Evolutionary conservation across 2,329 filamentous ascomycete genomes (phyloP), one percentile per base, ranked within the genome.

Genomic region (Leptosphaerulina australis): DNA sequence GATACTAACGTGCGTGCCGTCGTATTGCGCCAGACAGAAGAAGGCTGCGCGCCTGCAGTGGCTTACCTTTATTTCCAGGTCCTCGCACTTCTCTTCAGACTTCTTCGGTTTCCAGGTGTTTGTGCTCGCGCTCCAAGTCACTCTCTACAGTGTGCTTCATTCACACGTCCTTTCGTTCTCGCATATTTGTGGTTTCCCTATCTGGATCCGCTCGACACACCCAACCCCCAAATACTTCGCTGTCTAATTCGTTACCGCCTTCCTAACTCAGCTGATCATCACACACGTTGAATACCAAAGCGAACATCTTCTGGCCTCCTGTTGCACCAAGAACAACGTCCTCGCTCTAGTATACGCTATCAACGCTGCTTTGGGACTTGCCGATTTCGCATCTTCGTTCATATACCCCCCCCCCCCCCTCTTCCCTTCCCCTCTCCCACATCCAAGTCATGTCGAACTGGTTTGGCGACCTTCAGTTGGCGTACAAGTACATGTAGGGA

Each of bases 401-500:
- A 14, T 17, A 35, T 36, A 39, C 38, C 33, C n/a, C n/a, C n/a
- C n/a, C n/a, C n/a, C n/a, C n/a, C n/a, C n/a, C n/a, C n/a, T n/a
- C n/a, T n/a, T n/a, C n/a, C n/a, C n/a, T n/a, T n/a, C n/a, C n/a
- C n/a, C n/a, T n/a, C n/a, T n/a, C n/a, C 38, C 34, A 44, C 21
- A 47, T 50, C 44, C 46, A 51, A 51, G 44, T 53, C 51, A 60
- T 68, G 60, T 53, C 55, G 31, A 67, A 63, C 49, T 70, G 67
- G 69, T 72, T 72, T 43, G 70, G 67, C 17, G 46, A 66, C 24
- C 48, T 73, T 30, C 56, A 69, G 41, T 56, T 73, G 60, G 69
- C 67, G 22, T 74, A 71, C 64, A 73, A 73, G 52, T 73, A 69
- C 49, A 59, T 61, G 71, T 73, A 60, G 45, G 69, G 55, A 9